Base-by-base conservation (phyloP, 345 rosid genomes). In the Salix caprea region DNA sequence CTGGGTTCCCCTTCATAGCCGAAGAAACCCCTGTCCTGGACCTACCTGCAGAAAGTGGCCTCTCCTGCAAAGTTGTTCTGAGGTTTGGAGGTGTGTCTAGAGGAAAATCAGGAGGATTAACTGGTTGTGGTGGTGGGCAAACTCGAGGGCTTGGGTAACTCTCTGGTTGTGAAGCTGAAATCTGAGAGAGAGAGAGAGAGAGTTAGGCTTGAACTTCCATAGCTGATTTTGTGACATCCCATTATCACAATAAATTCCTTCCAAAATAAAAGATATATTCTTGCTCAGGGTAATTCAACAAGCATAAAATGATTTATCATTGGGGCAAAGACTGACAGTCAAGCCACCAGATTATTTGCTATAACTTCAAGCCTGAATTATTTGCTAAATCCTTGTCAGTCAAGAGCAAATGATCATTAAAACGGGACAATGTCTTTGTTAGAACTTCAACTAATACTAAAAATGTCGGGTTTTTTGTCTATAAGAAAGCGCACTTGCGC, bases 51-150 rank as follows among this genome's bases (percentile, higher is more conserved):
- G 99, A 96, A 74, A 96, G 71, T 37, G 99, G 96, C 87, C 97
- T 87, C 70, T 92, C 98, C 15, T 90, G 96, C 87, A 92, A 86
- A 79, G 88, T 30, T 30, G 32, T 96, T 86, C 97, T 83, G 52
- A 91, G 99, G 84, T 96, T 96, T 52, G 98, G 93, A 68, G 99
- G 99, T n/a, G 97, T 90, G 58, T 93, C 96, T 18, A 86, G 93
- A 69, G 94, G 86, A 83, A 96, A 96, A 84, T 93, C 94, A 5
- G 97, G 88, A 74, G 91, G 93, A 70, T 86, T 86, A 77, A 93
- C 83, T 69, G 94, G 96, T 76, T 93, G 96, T 67, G 85, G 93
- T 11, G 87, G 80, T 50, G 90, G 74, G 58, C 96, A 82, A 36
- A 79, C 80, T 84, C 96, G 88, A 70, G 97, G 97, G 40, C 92